A percentile compares a stretch with the other conserved stretches of the same genome.
These are phyloP conservation scores for Sporothrix schenckii DNA, from an alignment of 2,329 filamentous ascomycete species.

Conservation along the genomic window DNA sequence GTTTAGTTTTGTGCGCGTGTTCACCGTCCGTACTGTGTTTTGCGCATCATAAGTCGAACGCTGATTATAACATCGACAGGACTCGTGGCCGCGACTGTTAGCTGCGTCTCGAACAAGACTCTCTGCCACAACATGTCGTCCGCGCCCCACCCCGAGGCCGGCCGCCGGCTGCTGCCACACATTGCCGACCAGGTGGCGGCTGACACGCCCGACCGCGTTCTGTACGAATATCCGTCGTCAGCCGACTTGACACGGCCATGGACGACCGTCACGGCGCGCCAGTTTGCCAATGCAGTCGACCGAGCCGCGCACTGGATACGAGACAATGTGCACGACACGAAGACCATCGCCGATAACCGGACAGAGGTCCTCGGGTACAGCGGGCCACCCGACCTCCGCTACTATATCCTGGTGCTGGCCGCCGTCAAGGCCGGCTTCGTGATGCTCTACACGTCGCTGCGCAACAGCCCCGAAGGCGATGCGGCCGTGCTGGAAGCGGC, in stretches of 20 bases:
- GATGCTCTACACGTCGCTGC: slow-evolving; percentile 43
- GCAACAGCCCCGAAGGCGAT: slow-evolving; percentile 52
- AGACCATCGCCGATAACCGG: slow-evolving; percentile 13
- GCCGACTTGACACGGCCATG: slow-evolving; percentile 27
- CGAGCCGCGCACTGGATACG: slow-evolving; percentile 28
- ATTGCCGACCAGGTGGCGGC: slow-evolving; percentile 23
- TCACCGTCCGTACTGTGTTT: too few species aligned
- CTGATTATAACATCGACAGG: too few species aligned
- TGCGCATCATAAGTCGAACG: too few species aligned
- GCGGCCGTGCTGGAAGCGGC: slow-evolving; percentile 51
- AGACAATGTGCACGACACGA: neutral
- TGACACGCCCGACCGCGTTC: slow-evolving; percentile 9
- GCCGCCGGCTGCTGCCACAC: slow-evolving; percentile 24
- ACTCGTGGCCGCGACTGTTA: too few species aligned
- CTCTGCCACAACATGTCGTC: neutral
- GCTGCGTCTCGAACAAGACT: neutral
- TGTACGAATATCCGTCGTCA: slow-evolving; percentile 30
- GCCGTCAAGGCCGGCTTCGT: slow-evolving; percentile 44
- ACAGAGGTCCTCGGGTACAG: slow-evolving; percentile 51
- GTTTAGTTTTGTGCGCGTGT: too few species aligned
- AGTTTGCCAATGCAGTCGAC: slow-evolving; percentile 35
- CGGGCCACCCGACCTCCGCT: slow-evolving; percentile 45
- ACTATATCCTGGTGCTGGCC: slow-evolving; percentile 38
- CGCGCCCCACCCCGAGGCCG: neutral
- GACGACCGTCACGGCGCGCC: slow-evolving; percentile 21